A percentile compares a stretch with the other conserved stretches of the same genome.
Evolutionary conservation across 2,329 filamentous ascomycete genomes (phyloP).

Genomic region (Monosporascus sp.): DNA sequence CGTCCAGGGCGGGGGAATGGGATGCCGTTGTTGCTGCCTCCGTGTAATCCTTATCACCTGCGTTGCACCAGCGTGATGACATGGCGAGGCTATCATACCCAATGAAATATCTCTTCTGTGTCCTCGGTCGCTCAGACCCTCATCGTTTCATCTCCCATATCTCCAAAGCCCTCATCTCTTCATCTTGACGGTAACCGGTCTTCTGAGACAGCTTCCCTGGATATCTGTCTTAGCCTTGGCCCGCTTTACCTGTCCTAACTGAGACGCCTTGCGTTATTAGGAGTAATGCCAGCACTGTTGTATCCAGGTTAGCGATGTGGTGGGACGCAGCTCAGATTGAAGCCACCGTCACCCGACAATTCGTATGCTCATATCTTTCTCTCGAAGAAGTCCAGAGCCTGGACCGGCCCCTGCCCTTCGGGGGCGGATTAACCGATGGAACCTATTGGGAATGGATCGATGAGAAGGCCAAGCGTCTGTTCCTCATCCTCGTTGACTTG

Average conservation of each 20-base stretch:
- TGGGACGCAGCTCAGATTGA: slow-evolving; percentile 69
- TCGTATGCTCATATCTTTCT: slow-evolving; percentile 59
- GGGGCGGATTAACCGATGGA: slow-evolving; percentile 62
- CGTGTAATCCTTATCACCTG: background rate
- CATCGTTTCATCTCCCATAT: background rate
- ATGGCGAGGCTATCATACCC: background rate
- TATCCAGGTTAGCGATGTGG: slow-evolving; percentile 45
- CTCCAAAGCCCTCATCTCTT: background rate
- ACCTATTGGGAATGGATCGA: slow-evolving; percentile 78
- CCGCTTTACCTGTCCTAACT: slow-evolving; percentile 7
- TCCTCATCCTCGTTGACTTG: slow-evolving; percentile 65
- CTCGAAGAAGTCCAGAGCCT: slow-evolving; percentile 59
- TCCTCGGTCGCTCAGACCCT: background rate
- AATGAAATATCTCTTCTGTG: background rate
- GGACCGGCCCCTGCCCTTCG: slow-evolving; percentile 59
- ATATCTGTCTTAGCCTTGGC: slow-evolving; percentile 1
- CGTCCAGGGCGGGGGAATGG: background rate
- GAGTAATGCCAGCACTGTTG: slow-evolving; percentile 20
- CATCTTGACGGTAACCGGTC: background rate
- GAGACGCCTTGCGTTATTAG: background rate
- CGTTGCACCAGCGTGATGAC: background rate
- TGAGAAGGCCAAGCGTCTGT: slow-evolving; percentile 62
- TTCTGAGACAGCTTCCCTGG: background rate
- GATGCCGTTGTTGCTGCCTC: background rate
- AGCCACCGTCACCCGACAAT: slow-evolving; percentile 62